A percentile compares a stretch with the other conserved stretches of the same genome.
These are phyloP conservation scores for Lolium perenne DNA, from an alignment of 176 grass and related monocot species.

Conservation along the genomic window DNA sequence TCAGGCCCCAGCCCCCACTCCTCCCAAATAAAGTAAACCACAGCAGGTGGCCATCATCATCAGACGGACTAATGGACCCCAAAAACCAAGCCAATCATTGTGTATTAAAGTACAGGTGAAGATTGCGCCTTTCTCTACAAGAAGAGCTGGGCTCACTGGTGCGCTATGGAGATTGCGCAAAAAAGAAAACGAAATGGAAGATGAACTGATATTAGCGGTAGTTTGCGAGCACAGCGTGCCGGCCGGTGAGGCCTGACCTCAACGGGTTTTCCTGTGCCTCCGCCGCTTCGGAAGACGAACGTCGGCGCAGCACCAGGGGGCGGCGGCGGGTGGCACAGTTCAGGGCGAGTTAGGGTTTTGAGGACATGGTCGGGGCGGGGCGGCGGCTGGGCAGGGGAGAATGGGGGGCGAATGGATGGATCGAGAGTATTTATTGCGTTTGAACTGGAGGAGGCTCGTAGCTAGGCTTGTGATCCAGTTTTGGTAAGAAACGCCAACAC, in stretches of 20 bases:
- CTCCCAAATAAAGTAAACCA: constrained; percentile 24
- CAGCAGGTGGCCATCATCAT: not conserved
- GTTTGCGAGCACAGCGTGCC: not conserved
- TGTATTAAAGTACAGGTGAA: not conserved
- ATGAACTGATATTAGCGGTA: not conserved
- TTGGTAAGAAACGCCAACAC: not conserved
- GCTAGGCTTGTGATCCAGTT: not conserved
- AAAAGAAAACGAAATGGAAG: not conserved
- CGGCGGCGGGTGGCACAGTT: not conserved
- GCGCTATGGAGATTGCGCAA: not conserved
- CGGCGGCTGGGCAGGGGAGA: not conserved
- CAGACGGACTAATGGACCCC: not conserved
- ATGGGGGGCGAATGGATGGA: not conserved
- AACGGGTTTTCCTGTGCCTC: not conserved
- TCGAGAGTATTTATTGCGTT: not conserved
- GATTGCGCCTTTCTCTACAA: constrained; percentile 8
- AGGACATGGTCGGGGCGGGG: not conserved
- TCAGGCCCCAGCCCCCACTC: not conserved
- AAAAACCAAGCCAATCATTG: not conserved
- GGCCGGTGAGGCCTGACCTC: not conserved
- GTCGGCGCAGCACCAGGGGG: not conserved
- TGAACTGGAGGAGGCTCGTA: constrained; percentile 8
- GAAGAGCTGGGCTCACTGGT: not conserved
- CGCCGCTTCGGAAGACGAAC: not conserved
- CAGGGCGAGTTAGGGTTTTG: constrained; percentile 17